Evolutionary conservation across 2,329 filamentous ascomycete genomes (phyloP), one percentile per base, ranked within the genome.

Genomic region (Neonectria hederae): DNA sequence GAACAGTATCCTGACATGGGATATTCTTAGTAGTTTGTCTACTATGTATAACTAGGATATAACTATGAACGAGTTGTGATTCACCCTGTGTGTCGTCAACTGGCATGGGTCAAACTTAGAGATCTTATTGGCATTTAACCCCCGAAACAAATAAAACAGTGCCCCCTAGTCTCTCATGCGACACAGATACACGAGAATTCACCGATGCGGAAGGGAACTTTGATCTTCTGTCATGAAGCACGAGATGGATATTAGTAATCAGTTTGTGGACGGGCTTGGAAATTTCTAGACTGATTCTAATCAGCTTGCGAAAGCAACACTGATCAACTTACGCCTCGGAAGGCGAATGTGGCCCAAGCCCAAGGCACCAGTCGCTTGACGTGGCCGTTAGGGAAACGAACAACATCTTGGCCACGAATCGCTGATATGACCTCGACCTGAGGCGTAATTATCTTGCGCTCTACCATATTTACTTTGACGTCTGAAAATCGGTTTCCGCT

Each of bases 301-400:
- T 62, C 60, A 59, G 21, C 40, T 46, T 38, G 52, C 35, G 6
- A 28, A 48, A 48, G 43, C 51, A 59, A 46, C 53, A 59, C 53
- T 59, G 19, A 46, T 64, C 58, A 69, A 57, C 63, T 51, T 38
- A 22, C 35, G 62, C 45, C 59, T 51, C 40, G 43, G 45, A 57
- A 63, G 65, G 59, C 69, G 59, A 57, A 32, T 38, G 49, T 54
- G 40, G 53, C 54, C n/a, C n/a, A n/a, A n/a, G n/a, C n/a, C 35
- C 66, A 70, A 73, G 71, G 68, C 69, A 72, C n/a, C 71, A 55
- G 63, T 42, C 59, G 30, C 45, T 73, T 72, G 71, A 73, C 68
- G 71, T 67, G 68, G 69, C 67, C 62, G 51, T 22, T 21, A 38
- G 32, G 43, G 49, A 43, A 63, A 54, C 53, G 46, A 38, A 17